Base-by-base conservation (phyloP, 495 filamentous ascomycete species). In the Penicillium soppii region DNA sequence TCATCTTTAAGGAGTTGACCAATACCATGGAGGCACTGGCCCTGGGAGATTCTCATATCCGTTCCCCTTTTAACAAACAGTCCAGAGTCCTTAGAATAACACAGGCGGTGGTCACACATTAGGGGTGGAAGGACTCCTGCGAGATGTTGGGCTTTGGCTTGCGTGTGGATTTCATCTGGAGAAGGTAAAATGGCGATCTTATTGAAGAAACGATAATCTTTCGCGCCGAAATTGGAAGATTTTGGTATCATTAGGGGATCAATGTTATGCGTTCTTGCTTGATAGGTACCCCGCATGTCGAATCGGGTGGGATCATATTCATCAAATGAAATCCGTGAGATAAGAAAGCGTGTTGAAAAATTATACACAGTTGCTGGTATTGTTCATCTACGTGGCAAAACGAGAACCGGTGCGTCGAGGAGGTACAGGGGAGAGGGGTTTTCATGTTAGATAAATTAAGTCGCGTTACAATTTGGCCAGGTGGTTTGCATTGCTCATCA, bases 51-150 rank as follows among this genome's bases (percentile, higher is more conserved):
- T 29, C 53, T 63, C n/a, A 73, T 57, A 42, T 52, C 30, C 29
- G 59, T 62, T 51, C 71, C 70, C 55, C 62, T 75, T 52, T 77
- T 77, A 39, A 77, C 70, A 51, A 77, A 54, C 19, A 77, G 67
- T 17, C 63, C 62, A 39, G 75, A 59, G 15, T 70, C 54, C 51
- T 71, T 54, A n/a, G 45, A 75, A 72, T 50, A 58, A 46, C 16
- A 63, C 65, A 50, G 68, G 70, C 36, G 63, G 59, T 37, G 57
- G 59, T 58, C 59, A 26, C 22, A 61, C 46, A 54, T 59, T 4
- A 41, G 43, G 33, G 29, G 15, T 43, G 33, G 50, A 22, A 36
- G 45, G 10, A 48, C 41, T 48, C 56, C 56, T 13, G 48, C 47
- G 30, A 59, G 49, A 55, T 52, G 37, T 33, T 59, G 54, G 19